A percentile compares a stretch with the other conserved stretches of the same genome.
Conservation (phyloP, 139 green algal genomes). For the Asterochloris erici region DNA sequence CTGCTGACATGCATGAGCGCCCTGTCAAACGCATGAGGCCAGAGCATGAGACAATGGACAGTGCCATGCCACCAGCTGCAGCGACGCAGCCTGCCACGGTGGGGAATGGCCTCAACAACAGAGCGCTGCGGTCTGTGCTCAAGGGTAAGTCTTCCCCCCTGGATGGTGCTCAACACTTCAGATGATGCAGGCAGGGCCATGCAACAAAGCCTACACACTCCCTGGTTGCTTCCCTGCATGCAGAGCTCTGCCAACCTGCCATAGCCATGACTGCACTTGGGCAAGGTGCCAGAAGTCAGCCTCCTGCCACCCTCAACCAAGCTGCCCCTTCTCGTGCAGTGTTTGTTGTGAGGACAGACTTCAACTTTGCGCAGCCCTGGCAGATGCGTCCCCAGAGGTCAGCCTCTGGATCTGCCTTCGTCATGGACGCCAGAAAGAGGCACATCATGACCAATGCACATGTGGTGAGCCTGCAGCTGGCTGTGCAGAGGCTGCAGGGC, state of each 20-base stretch:
- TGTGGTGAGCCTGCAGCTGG: slow-evolving; percentile 45
- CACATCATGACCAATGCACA: slow-evolving; percentile 78
- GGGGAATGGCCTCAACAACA: background rate
- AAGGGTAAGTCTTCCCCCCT: slow-evolving; percentile 43
- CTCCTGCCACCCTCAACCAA: background rate
- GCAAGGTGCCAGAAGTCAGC: background rate
- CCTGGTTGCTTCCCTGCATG: background rate
- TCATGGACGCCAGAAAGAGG: slow-evolving; percentile 49
- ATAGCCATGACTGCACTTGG: background rate
- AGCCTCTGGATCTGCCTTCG: slow-evolving; percentile 64
- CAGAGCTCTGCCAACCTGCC: background rate
- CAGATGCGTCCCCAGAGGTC: slow-evolving; percentile 64
- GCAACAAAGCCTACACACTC: too few species aligned
- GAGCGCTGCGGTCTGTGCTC: slow-evolving; percentile 60
- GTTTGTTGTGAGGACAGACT: slow-evolving; percentile 41
- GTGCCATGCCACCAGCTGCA: too few species aligned
- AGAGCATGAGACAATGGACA: too few species aligned
- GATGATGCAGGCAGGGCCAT: too few species aligned
- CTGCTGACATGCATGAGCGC: too few species aligned
- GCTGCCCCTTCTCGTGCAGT: slow-evolving; percentile 38
- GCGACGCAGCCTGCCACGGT: too few species aligned
- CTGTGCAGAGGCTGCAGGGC: background rate
- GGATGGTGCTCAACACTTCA: background rate
- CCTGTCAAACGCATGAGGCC: too few species aligned
- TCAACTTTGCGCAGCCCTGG: slow-evolving; percentile 61